A percentile compares a stretch with the other conserved stretches of the same genome.
Conservation (phyloP, 805 yeast species). For the Limtongia smithiae region DNA sequence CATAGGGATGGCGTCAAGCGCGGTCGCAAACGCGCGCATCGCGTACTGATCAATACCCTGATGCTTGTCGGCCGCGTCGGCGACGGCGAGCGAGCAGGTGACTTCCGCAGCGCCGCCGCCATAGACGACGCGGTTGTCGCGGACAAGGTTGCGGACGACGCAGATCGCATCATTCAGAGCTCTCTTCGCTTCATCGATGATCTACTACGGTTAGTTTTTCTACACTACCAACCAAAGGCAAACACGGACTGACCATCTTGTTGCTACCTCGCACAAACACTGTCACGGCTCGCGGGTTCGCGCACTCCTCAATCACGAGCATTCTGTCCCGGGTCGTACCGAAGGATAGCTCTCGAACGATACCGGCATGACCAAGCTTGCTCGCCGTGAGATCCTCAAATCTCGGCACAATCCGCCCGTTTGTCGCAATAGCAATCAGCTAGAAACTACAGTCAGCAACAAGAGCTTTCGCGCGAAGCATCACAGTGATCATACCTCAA, state of each 20-base stretch:
- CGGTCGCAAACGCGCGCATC: slow-evolving; percentile 88
- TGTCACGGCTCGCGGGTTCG: slow-evolving; percentile 83
- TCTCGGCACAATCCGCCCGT: slow-evolving; percentile 95
- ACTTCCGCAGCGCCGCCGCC: slow-evolving; percentile 99
- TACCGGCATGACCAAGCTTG: slow-evolving; percentile 85
- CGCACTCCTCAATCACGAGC: slow-evolving; percentile 89
- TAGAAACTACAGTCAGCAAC: too few relatives aligned
- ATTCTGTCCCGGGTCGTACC: slow-evolving; percentile 96
- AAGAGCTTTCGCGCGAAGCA: too few relatives aligned
- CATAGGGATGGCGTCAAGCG: slow-evolving; percentile 89
- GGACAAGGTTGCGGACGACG: slow-evolving; percentile 92
- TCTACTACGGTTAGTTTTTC: slow-evolving; percentile 32
- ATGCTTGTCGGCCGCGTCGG: slow-evolving; percentile 87
- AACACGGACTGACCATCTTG: slow-evolving; percentile 57
- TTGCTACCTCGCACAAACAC: slow-evolving; percentile 93
- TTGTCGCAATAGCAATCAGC: slow-evolving; percentile 92
- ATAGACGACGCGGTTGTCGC: slow-evolving; percentile 91
- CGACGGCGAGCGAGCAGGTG: slow-evolving; percentile 84
- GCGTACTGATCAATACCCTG: slow-evolving; percentile 97
- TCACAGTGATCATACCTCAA: too few relatives aligned
- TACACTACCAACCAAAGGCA: background rate
- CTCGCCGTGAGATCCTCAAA: slow-evolving; percentile 82
- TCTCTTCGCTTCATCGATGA: slow-evolving; percentile 93
- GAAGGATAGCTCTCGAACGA: slow-evolving; percentile 80
- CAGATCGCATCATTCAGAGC: slow-evolving; percentile 95